These are phyloP conservation scores for Sordariomycetes sp. DNA, from an alignment of 2,329 filamentous ascomycete genomes.

Conservation along the genomic window DNA sequence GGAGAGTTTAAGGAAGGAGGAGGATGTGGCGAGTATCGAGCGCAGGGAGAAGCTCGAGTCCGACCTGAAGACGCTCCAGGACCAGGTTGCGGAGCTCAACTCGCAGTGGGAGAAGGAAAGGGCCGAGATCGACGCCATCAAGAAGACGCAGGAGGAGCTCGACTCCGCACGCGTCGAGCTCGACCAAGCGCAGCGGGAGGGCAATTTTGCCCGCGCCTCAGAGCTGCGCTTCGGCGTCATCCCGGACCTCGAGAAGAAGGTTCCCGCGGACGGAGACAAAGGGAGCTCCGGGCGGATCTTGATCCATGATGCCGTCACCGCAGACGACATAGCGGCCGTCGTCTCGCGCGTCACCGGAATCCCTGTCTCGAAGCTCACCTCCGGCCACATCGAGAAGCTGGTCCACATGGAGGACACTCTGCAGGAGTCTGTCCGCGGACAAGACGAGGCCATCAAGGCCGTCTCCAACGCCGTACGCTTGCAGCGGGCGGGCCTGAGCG, in stretches of 20 bases:
- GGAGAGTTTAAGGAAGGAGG: conserved; percentile 89
- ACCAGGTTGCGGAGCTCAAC: conserved; percentile 63
- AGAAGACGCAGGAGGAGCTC: conserved; percentile 77
- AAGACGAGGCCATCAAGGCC: conserved; percentile 85
- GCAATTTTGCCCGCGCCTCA: conserved; percentile 82
- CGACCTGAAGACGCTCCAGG: conserved; percentile 65
- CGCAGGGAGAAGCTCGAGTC: conserved; percentile 76
- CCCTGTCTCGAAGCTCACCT: conserved; percentile 82
- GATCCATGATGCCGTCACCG: conserved; percentile 88
- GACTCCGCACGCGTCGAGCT: conserved; percentile 78
- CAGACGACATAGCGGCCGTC: conserved; percentile 87
- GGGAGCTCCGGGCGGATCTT: conserved; percentile 35
- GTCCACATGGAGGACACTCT: conserved; percentile 92
- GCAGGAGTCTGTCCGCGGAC: conserved; percentile 73
- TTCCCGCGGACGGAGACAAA: conserved; percentile 62
- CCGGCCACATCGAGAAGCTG: conserved; percentile 87
- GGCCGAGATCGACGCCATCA: conserved; percentile 74
- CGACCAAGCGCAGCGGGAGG: conserved; percentile 76
- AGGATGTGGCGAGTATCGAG: conserved; percentile 79
- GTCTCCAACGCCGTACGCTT: conserved; percentile 90
- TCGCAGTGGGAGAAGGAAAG: conserved; percentile 87
- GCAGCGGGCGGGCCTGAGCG: conserved; percentile 83
- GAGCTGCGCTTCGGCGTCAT: conserved; percentile 86
- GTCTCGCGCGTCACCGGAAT: conserved; percentile 90
- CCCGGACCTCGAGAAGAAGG: conserved; percentile 64